Conservation (phyloP, 345 rosid species). For the Lumnitzera littorea region DNA sequence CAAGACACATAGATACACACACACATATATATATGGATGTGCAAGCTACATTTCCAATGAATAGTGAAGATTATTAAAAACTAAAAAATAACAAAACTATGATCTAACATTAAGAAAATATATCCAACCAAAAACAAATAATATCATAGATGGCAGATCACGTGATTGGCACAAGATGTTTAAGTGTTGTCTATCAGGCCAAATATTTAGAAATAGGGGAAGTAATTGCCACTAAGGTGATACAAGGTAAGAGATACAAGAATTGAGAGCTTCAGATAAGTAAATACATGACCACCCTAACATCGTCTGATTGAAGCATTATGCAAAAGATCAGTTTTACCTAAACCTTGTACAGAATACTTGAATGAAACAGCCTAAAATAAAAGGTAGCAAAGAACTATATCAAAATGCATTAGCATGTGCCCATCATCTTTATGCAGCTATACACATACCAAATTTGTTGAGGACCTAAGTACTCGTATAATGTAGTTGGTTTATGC, state of each 20-base stretch:
- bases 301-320: slow-evolving; percentile 74
- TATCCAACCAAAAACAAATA: slow-evolving; percentile 24
- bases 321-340: slow-evolving; percentile 82
- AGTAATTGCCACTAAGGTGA: slow-evolving; percentile 81
- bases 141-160: slow-evolving; percentile 77
- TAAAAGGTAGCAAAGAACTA: slow-evolving; percentile 77
- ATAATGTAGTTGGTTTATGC: slow-evolving; percentile 79
- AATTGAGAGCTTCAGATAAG: slow-evolving; percentile 96
- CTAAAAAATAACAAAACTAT: too few relatives aligned
- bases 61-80: too few relatives aligned
- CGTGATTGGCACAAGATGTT: slow-evolving; percentile 68
- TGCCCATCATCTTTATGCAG: slow-evolving; percentile 73
- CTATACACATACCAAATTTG: slow-evolving; percentile 77
- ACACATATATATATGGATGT: too few relatives aligned
- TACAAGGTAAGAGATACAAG: slow-evolving; percentile 95
- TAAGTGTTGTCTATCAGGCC: slow-evolving; percentile 89
- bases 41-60: too few relatives aligned
- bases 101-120: too few relatives aligned
- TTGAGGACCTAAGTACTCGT: slow-evolving; percentile 87
- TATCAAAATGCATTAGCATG: slow-evolving; percentile 45
- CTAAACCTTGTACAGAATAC: slow-evolving; percentile 94
- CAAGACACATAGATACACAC: too few relatives aligned
- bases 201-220: slow-evolving; percentile 84
- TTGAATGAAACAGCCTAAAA: slow-evolving; percentile 62
- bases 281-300: slow-evolving; percentile 78